A percentile compares a stretch with the other conserved stretches of the same genome.
Conservation (phyloP, 2,329 filamentous ascomycete genomes). For the Akanthomyces dipterigenus region DNA sequence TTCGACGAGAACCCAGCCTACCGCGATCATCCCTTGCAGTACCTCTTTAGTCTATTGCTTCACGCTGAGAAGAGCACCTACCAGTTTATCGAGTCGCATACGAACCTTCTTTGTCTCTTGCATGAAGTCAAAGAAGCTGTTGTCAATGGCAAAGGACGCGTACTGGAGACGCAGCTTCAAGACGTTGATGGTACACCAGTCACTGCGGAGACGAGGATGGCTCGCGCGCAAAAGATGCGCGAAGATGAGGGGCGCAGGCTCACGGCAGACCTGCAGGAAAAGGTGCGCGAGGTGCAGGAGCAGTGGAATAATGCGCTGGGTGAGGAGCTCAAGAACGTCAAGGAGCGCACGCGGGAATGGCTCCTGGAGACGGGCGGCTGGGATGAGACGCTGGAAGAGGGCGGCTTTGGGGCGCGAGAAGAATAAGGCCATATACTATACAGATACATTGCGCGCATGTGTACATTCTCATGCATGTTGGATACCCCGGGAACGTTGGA, state of each 20-base stretch:
- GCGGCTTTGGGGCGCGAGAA: slow-evolving; percentile 41
- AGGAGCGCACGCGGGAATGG: slow-evolving; percentile 65
- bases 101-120: slow-evolving; percentile 79
- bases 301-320: slow-evolving; percentile 89
- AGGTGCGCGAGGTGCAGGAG: slow-evolving; percentile 81
- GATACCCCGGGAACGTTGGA: slow-evolving; percentile 22
- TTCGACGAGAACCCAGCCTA: slow-evolving; percentile 83
- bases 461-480: slow-evolving; percentile 15
- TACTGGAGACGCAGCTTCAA: slow-evolving; percentile 58
- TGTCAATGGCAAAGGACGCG: slow-evolving; percentile 59
- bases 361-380: slow-evolving; percentile 75
- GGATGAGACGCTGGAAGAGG: slow-evolving; percentile 67
- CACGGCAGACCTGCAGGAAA: slow-evolving; percentile 86
- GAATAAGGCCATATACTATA: background rate
- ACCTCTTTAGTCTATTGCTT: slow-evolving; percentile 75
- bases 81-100: slow-evolving; percentile 94
- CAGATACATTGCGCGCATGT: background rate
- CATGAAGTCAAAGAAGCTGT: slow-evolving; percentile 84
- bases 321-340: slow-evolving; percentile 64
- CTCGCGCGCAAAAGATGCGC: slow-evolving; percentile 49
- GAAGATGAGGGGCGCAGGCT: slow-evolving; percentile 62
- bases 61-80: slow-evolving; percentile 91
- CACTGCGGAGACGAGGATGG: slow-evolving; percentile 26
- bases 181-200: slow-evolving; percentile 30
- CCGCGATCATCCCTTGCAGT: slow-evolving; percentile 74